Conservation (phyloP, 495 filamentous ascomycete species). For the Cercophora sp. region DNA sequence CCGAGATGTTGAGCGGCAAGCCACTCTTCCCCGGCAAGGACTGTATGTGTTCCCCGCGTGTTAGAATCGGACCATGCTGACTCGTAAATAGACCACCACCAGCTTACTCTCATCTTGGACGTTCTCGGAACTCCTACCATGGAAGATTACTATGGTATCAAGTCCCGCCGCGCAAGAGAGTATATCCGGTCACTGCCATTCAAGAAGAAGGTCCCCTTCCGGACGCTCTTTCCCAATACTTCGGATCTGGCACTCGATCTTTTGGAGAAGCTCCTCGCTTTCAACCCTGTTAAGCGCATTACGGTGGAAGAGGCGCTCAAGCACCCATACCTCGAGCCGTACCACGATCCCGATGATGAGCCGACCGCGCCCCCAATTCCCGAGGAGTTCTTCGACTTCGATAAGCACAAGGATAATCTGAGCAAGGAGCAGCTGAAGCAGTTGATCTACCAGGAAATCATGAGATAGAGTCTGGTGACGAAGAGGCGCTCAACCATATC, state of each 20-base stretch:
- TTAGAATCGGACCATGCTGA: slow-evolving; percentile 4
- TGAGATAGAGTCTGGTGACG: slow-evolving; percentile 64
- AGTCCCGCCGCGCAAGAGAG: slow-evolving; percentile 93
- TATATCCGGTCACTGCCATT: slow-evolving; percentile 99
- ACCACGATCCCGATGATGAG: slow-evolving; percentile 99
- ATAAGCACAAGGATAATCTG: slow-evolving; percentile 98
- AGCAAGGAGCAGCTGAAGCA: slow-evolving; percentile 98
- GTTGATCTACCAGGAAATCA: slow-evolving; percentile 97
- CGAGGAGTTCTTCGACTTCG: slow-evolving; percentile 99
- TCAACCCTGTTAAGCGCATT: slow-evolving; percentile 98
- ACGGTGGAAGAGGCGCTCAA: slow-evolving; percentile 95
- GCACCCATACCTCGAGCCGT: slow-evolving; percentile 97
- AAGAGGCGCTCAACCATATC: no score
- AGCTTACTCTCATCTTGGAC: slow-evolving; percentile 95
- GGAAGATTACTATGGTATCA: slow-evolving; percentile 99
- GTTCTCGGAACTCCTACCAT: slow-evolving; percentile 98
- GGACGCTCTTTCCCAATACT: slow-evolving; percentile 94
- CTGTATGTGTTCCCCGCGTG: slow-evolving; percentile 58
- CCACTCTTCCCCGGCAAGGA: slow-evolving; percentile 98
- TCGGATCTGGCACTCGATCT: slow-evolving; percentile 90
- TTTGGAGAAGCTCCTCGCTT: slow-evolving; percentile 90
- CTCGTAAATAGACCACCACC: slow-evolving; percentile 76
- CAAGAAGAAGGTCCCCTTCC: slow-evolving; percentile 99
- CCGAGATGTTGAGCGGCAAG: slow-evolving; percentile 99
- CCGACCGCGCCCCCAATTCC: slow-evolving; percentile 94